Conservation (phyloP, 352 stramenopile species). For the Phytopythium ostracodes region DNA sequence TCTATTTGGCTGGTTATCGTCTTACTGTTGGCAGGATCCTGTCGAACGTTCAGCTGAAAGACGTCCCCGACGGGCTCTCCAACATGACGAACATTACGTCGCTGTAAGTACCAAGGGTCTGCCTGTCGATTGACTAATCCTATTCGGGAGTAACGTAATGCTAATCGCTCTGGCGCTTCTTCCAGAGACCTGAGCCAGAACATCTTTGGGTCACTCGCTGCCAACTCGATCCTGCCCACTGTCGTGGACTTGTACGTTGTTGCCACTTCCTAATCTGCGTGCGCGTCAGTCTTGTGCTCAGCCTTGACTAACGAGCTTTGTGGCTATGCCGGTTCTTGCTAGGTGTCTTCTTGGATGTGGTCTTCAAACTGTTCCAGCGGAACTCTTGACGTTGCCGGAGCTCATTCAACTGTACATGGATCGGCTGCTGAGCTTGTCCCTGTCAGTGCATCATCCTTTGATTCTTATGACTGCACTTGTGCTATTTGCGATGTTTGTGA, state of each 20-base stretch:
- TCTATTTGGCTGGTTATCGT: neutral
- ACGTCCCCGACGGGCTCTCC: conserved; percentile 15
- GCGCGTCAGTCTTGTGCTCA: neutral
- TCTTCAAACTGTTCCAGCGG: conserved; percentile 23
- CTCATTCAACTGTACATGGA: conserved; percentile 29
- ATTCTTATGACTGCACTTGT: neutral
- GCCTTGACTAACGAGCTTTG: too few species aligned
- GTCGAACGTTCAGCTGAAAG: conserved; percentile 14
- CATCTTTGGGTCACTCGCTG: conserved; percentile 14
- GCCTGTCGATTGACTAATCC: neutral
- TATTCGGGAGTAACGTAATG: neutral
- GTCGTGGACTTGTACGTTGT: conserved; percentile 15
- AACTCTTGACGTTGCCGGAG: conserved; percentile 24
- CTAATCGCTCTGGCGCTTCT: neutral
- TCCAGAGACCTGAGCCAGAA: conserved; percentile 20
- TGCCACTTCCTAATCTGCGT: neutral
- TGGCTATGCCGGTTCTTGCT: neutral
- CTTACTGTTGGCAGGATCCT: conserved; percentile 8
- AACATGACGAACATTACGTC: conserved; percentile 13
- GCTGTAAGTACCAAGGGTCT: conserved; percentile 8
- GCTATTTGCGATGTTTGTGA: neutral
- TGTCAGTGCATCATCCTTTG: neutral
- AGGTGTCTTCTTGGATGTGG: conserved; percentile 8
- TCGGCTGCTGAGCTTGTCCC: neutral
- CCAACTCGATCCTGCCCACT: conserved; percentile 10